phyloP scores from a whole-genome alignment of 208 protist genomes.

The Acanthamoeba sp. region DNA sequence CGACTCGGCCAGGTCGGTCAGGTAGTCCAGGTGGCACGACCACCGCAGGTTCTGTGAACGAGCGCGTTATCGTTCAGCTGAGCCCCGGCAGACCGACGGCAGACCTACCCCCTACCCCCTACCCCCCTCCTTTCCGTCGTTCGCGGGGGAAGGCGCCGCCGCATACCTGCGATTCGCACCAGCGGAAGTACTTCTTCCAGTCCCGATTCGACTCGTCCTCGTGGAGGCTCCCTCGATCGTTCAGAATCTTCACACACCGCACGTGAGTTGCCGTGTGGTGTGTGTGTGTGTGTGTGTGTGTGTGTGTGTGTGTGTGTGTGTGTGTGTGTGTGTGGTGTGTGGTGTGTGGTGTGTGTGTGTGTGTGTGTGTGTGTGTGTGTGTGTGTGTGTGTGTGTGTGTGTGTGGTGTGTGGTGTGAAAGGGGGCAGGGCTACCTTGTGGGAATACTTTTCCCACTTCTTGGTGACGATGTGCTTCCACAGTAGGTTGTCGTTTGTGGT shows the following conservation, averaged over 20 bases:
- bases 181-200: conserved; percentile 72
- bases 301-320: no score
- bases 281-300: no score
- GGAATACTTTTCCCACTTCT: conserved; percentile 67
- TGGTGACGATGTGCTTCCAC: conserved; percentile 68
- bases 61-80: not conserved
- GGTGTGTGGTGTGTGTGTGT: no score
- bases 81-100: no score
- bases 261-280: not conserved
- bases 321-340: no score
- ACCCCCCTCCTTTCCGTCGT: no score
- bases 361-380: no score
- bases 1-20: conserved; percentile 22
- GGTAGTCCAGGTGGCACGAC: conserved; percentile 43
- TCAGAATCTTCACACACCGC: not conserved
- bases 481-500: conserved; percentile 44
- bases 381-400: no score
- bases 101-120: no score
- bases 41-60: conserved; percentile 44
- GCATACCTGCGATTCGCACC: conserved; percentile 60
- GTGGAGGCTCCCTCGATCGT: conserved; percentile 8
- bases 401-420: no score
- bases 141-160: not conserved
- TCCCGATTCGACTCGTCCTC: not conserved
- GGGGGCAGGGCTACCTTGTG: no score